Conservation (phyloP, 1,284 basidiomycete species). For the Microbotryum lychnidis-dioicae region DNA sequence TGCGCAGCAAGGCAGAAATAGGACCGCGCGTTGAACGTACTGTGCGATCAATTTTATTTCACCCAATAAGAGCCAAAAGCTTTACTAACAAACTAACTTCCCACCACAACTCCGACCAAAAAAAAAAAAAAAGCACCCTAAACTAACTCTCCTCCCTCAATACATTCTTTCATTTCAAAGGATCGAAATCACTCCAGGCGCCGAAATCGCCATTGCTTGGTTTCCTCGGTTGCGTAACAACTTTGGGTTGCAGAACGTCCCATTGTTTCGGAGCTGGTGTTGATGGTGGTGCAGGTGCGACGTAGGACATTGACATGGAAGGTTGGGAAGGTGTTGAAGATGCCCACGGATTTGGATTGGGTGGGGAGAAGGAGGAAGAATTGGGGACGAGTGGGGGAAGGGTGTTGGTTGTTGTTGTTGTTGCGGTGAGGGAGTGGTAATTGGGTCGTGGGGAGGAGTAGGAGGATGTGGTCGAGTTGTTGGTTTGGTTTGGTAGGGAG, state of each 20-base stretch:
- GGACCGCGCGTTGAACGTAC: too few relatives aligned
- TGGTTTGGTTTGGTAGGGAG: background rate
- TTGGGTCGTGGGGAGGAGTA: background rate
- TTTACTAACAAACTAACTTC: too few relatives aligned
- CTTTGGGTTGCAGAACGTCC: conserved; percentile 1
- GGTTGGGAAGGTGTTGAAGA: background rate
- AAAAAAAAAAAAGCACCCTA: too few relatives aligned
- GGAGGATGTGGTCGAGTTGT: background rate
- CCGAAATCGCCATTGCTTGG: conserved; percentile 7
- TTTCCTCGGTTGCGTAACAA: background rate
- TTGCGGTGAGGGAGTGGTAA: background rate
- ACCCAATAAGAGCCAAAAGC: too few relatives aligned
- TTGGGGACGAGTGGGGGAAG: conserved; percentile 6
- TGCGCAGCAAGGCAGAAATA: too few relatives aligned
- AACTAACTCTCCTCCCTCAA: too few relatives aligned
- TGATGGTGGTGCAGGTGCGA: background rate
- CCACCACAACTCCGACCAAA: too few relatives aligned
- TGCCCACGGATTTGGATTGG: background rate
- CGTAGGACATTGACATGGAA: conserved; percentile 13
- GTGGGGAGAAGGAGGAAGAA: background rate
- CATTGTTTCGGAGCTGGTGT: conserved; percentile 1
- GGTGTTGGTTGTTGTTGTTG: conserved; percentile 20
- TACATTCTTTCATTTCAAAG: conserved; percentile 16
- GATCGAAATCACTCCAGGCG: conserved; percentile 29
- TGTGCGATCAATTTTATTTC: too few relatives aligned